Base-by-base conservation (phyloP, 2,329 filamentous ascomycete species). In the Neophaeococcomyces aloes region DNA sequence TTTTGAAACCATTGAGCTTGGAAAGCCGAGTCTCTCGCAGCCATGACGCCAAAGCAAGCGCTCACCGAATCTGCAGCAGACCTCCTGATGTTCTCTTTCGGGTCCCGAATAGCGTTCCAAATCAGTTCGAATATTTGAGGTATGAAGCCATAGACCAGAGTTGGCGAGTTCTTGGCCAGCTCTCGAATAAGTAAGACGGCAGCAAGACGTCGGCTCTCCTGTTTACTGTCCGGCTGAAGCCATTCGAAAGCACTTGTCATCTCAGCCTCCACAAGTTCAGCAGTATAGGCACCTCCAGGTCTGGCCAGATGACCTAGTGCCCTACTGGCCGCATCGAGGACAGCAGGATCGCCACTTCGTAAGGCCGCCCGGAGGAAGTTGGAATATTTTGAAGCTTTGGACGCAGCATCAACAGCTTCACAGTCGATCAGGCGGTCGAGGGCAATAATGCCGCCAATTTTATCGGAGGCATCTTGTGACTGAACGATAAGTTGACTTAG, bases 201-300 rank as follows among this genome's bases (percentile, higher is more conserved):
- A 46, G 88, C 89, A 60, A 96, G 95, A 55, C 91, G 78, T 55
- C 89, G 77, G 60, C 89, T 89, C 67, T 98, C 91, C 55, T 94
- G 81, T 53, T 89, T 78, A 42, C 40, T 55, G 61, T 96, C 93
- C 38, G 88, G 88, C 60, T 96, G 89, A 45, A 98, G 76, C 85
- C 88, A 96, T 67, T 98, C 91, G 42, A 98, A 72, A 2, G 93
- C 88, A 14, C 87, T 91, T 63, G 95, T 93, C 49, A 96, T 88
- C 65, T 98, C 89, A 43, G 87, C 89, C 60, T 98, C 91, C 45
- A 98, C 91, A 43, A 98, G 71, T 63, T 96, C 89, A 6, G 89
- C 93, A 34, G 94, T 94, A 51, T 96, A 72, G 25, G 91, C 88
- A 48, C 91, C 91, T 49, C 91, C 91, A 0, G 91, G 91, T 53